A percentile compares a stretch with the other conserved stretches of the same genome.
Conservation (phyloP, 352 stramenopile species). For the Pythium angustatum region DNA sequence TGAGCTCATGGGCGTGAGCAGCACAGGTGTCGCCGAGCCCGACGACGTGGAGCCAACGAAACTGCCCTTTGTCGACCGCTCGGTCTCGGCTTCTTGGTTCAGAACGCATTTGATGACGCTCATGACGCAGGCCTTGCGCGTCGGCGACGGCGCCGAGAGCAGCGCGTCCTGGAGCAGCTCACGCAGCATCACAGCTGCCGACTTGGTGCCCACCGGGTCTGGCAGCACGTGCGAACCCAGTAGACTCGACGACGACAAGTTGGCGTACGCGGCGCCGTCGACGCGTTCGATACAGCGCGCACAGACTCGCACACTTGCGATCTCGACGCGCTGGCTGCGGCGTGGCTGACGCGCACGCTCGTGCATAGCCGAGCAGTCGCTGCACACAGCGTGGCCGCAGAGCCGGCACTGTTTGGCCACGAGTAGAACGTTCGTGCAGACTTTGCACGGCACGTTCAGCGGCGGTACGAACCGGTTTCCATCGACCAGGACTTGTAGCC, state of each 20-base stretch:
- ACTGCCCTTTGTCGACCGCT: not conserved
- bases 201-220: constrained; percentile 23
- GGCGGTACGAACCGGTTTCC: constrained; percentile 37
- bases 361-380: not conserved
- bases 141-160: constrained; percentile 33
- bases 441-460: constrained; percentile 51
- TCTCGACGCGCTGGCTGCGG: not conserved
- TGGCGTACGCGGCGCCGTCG: not conserved
- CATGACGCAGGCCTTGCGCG: constrained; percentile 39
- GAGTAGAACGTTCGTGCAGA: constrained; percentile 49
- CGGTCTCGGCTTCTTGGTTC: constrained; percentile 23
- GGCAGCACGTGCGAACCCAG: constrained; percentile 33
- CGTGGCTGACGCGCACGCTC: not conserved
- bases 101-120: constrained; percentile 52
- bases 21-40: not conserved
- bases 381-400: constrained; percentile 12
- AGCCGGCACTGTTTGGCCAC: constrained; percentile 39
- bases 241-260: constrained; percentile 25
- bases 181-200: constrained; percentile 34
- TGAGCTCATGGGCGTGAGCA: constrained; percentile 29
- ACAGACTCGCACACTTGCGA: constrained; percentile 1
- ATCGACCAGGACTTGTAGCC: constrained; percentile 47
- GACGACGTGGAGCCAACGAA: not conserved
- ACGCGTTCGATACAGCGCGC: not conserved
- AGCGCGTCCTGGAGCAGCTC: constrained; percentile 43